Evolutionary conservation across 202 grass and related monocot species (phyloP), one percentile per base, ranked within the genome.

Genomic region (Bolboschoenoplectus hybrid): DNA sequence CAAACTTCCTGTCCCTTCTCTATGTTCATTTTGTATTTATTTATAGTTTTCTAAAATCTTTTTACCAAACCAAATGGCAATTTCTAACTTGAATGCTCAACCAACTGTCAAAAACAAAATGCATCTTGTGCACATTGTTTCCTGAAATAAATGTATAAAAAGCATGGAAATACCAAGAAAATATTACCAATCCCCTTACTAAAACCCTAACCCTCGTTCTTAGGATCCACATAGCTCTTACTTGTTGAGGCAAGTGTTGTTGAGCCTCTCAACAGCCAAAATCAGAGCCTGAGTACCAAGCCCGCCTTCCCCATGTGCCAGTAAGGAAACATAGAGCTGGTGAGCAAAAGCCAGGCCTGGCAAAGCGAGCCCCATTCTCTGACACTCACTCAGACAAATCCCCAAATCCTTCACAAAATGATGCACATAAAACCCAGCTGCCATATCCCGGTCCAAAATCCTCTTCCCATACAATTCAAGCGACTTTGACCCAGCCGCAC

Each of bases 391-490:
- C 74, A 98, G 76, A 87, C 93, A 98, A 83, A 98, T 95, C 4
- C 96, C 93, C 45, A 95, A 93, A 84, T 98, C 96, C 91, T 98
- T 98, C 2, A 95, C 93, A 65, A 95, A 98, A 81, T 98, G 96
- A 7, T 92, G 90, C 64, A 98, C 96, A 52, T 92, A 98, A 89
- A 98, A 98, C 51, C 96, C 91, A 6, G 93, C 90, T 12, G 85
- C 93, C 96, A 98, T 98, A 63, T 98, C 93, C 46, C 93, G 85
- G 64, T 98, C 90, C 76, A 98, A 75, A 80, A 98, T 95, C 86
- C 91, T 94, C 84, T 92, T 95, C 57, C 91, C 96, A 56, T 95
- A 88, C 58, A 91, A 67, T 0, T 98, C 93, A 84, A 98, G 87
- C 72, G 89, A 95, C 61, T 92, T 98, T 51, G 96, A 98, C 79